Conservation (phyloP, 2,329 filamentous ascomycete species). For the Cladophialophora exuberans region DNA sequence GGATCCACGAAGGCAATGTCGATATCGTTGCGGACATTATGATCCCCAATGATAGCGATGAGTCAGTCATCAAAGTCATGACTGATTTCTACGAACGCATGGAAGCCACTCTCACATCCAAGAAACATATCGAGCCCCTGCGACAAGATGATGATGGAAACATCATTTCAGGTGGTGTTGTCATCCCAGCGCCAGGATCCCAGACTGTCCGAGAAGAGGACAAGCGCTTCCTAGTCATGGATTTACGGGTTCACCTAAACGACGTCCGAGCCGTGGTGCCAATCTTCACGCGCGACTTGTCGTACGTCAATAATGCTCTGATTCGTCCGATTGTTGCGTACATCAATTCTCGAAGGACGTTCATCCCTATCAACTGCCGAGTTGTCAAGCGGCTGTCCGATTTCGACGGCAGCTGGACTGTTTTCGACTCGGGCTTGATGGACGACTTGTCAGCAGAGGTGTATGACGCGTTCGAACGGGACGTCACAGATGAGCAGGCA, state of each 20-base stretch:
- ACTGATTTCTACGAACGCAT: conserved; percentile 96
- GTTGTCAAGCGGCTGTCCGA: conserved; percentile 87
- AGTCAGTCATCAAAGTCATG: conserved; percentile 90
- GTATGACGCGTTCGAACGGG: conserved; percentile 89
- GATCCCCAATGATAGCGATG: conserved; percentile 85
- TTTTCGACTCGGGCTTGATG: conserved; percentile 92
- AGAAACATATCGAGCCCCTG: conserved; percentile 24
- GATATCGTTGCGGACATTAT: conserved; percentile 96
- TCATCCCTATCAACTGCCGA: conserved; percentile 92
- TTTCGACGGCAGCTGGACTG: conserved; percentile 94
- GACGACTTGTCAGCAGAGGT: conserved; percentile 89
- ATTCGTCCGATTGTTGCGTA: conserved; percentile 96
- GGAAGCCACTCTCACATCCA: conserved; percentile 61
- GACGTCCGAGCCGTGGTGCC: conserved; percentile 92
- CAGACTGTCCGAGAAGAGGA: conserved; percentile 52
- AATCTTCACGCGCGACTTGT: conserved; percentile 86
- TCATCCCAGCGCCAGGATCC: conserved; percentile 1
- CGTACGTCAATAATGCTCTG: conserved; percentile 93
- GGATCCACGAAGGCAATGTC: conserved; percentile 96
- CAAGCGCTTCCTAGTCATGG: conserved; percentile 85
- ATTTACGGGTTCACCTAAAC: conserved; percentile 92
- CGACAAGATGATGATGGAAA: conserved; percentile 10
- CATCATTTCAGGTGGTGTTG: conserved; percentile 24
- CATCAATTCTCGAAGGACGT: conserved; percentile 92
- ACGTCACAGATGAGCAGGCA: conserved; percentile 87